These are phyloP conservation scores for Psilocybe azurescens DNA, from an alignment of 768 basidiomycete genomes.

Conservation along the genomic window DNA sequence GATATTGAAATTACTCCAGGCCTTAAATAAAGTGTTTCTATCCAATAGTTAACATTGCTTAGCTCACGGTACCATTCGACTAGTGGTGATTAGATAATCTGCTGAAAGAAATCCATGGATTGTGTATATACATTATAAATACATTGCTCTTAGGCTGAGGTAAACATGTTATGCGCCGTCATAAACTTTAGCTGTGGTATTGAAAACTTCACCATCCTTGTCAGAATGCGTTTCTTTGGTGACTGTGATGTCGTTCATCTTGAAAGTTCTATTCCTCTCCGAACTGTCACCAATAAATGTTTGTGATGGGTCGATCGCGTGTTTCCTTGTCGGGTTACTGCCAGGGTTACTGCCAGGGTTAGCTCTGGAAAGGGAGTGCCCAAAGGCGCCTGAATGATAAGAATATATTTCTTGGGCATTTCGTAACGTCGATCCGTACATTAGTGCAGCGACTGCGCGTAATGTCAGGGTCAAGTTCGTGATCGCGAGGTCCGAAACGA, in stretches of 20 bases:
- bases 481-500: constrained; percentile 13
- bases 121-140: too few relatives aligned
- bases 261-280: neutral
- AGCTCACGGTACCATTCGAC: too few relatives aligned
- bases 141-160: too few relatives aligned
- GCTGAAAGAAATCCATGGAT: too few relatives aligned
- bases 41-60: too few relatives aligned
- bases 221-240: constrained; percentile 4
- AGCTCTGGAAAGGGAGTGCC: constrained; percentile 9
- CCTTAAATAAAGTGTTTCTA: too few relatives aligned
- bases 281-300: neutral
- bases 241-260: constrained; percentile 1
- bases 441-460: constrained; percentile 17
- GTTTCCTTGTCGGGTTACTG: neutral
- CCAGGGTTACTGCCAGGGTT: neutral
- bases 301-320: constrained; percentile 1
- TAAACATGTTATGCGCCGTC: neutral
- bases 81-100: too few relatives aligned
- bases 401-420: constrained; percentile 15
- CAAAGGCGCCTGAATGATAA: constrained; percentile 10
- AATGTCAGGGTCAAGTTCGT: constrained; percentile 17
- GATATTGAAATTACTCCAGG: too few relatives aligned
- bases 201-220: neutral
- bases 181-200: neutral
- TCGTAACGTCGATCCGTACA: constrained; percentile 17